Conservation (phyloP, 2,329 filamentous ascomycete genomes). For the Diaporthe sp. region DNA sequence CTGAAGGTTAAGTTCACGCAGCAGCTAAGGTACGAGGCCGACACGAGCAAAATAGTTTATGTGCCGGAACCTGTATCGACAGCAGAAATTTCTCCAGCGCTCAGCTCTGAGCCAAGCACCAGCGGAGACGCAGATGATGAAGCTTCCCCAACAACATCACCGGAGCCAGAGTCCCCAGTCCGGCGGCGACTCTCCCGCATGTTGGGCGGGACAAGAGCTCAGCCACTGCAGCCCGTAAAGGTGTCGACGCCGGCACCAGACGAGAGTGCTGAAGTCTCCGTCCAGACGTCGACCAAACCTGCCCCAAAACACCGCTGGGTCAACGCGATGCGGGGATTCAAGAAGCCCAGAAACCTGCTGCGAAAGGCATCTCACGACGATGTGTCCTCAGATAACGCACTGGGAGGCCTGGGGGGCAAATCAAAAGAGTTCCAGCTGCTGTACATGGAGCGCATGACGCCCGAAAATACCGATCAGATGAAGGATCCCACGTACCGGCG, state of each 20-base stretch:
- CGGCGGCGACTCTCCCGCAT: neutral
- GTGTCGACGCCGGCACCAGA: too few relatives aligned
- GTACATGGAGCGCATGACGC: slow-evolving; percentile 11
- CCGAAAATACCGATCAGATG: neutral
- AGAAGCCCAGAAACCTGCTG: neutral
- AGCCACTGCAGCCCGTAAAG: neutral
- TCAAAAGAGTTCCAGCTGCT: slow-evolving; percentile 9
- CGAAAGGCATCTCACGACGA: neutral
- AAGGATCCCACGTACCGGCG: neutral
- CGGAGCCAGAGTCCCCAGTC: neutral
- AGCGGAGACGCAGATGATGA: neutral
- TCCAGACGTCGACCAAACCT: too few relatives aligned
- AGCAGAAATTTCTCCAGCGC: neutral
- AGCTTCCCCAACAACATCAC: neutral
- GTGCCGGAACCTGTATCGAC: neutral
- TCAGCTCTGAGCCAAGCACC: neutral
- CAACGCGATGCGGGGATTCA: neutral
- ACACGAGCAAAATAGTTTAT: slow-evolving; percentile 15
- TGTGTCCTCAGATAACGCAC: neutral
- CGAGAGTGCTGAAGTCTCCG: neutral
- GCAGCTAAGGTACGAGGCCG: slow-evolving; percentile 6
- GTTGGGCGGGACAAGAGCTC: neutral
- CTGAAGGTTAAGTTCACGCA: slow-evolving; percentile 13
- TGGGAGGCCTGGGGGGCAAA: neutral
- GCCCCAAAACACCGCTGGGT: neutral